Percentiles rank a stretch among this genome's conserved stretches.
Conservation (phyloP, 2,329 filamentous ascomycete genomes). For the Cladorrhinum sp. region DNA sequence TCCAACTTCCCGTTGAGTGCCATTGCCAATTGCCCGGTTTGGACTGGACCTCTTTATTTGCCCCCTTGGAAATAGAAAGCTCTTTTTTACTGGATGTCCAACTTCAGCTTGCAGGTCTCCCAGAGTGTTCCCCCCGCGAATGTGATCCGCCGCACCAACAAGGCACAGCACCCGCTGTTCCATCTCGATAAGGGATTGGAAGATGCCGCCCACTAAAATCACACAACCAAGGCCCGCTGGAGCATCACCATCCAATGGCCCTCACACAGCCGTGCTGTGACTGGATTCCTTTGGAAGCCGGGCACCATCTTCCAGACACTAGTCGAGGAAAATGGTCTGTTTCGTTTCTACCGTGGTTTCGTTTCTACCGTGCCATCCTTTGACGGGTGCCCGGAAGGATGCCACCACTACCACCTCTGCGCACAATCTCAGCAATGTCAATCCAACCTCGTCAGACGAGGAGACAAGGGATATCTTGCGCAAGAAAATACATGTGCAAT, state of each 20-base stretch:
- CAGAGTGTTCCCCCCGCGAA: constrained; percentile 2
- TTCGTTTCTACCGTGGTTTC: neutral
- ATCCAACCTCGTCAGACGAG: too few relatives aligned
- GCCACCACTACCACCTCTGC: neutral
- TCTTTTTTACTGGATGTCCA: neutral
- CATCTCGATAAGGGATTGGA: constrained; percentile 9
- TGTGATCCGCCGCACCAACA: constrained; percentile 5
- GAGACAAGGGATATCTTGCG: neutral
- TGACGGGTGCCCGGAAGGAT: neutral
- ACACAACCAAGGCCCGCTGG: constrained; percentile 1
- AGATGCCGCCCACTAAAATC: constrained; percentile 6
- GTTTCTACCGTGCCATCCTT: neutral
- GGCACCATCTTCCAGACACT: constrained; percentile 7
- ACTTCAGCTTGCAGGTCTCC: neutral
- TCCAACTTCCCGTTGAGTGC: neutral
- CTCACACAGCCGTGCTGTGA: neutral
- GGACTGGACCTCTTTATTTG: neutral
- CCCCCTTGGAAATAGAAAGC: neutral
- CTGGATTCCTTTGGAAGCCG: constrained; percentile 4
- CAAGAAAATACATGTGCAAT: neutral
- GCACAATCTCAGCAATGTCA: neutral
- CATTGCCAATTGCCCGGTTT: neutral
- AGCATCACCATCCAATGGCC: constrained; percentile 8
- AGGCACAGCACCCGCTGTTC: neutral
- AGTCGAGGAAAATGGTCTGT: constrained; percentile 2